Percentiles rank a stretch among this genome's conserved stretches.
These are phyloP conservation scores for Sistotremastrum suecicum DNA, from an alignment of 768 basidiomycete species.

Conservation along the genomic window DNA sequence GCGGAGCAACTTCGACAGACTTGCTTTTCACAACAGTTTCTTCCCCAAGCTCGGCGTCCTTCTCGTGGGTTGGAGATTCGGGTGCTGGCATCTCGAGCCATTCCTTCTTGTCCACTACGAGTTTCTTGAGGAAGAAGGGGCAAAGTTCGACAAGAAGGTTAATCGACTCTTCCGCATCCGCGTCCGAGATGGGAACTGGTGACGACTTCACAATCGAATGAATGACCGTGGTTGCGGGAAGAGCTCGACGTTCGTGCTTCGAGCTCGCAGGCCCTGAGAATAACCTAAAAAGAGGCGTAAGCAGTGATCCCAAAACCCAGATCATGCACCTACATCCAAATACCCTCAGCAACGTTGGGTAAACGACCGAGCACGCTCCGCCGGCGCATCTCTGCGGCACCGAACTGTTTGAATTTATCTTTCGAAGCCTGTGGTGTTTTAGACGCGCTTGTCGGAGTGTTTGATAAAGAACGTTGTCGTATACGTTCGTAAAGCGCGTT, in stretches of 20 bases:
- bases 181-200: conserved; percentile 61
- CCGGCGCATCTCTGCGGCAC: conserved; percentile 67
- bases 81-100: conserved; percentile 36
- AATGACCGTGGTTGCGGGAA: conserved; percentile 53
- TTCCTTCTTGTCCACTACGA: conserved; percentile 44
- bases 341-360: conserved; percentile 69
- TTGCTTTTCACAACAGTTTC: background rate
- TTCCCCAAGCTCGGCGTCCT: background rate
- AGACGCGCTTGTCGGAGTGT: conserved; percentile 35
- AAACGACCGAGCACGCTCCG: conserved; percentile 67
- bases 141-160: conserved; percentile 52
- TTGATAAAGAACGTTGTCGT: conserved; percentile 53
- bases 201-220: conserved; percentile 67
- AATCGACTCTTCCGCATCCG: conserved; percentile 67
- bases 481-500: conserved; percentile 74
- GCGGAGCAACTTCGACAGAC: background rate
- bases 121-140: conserved; percentile 63
- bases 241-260: conserved; percentile 53
- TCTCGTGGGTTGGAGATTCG: conserved; percentile 3
- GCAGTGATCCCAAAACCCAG: background rate
- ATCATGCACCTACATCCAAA: conserved; percentile 59
- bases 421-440: conserved; percentile 34
- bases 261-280: conserved; percentile 50
- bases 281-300: conserved; percentile 29
- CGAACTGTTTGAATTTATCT: conserved; percentile 55